Evolutionary conservation across 306 rosid species (phyloP), one percentile per base, ranked within the genome.

Genomic region (Lupinus albus): DNA sequence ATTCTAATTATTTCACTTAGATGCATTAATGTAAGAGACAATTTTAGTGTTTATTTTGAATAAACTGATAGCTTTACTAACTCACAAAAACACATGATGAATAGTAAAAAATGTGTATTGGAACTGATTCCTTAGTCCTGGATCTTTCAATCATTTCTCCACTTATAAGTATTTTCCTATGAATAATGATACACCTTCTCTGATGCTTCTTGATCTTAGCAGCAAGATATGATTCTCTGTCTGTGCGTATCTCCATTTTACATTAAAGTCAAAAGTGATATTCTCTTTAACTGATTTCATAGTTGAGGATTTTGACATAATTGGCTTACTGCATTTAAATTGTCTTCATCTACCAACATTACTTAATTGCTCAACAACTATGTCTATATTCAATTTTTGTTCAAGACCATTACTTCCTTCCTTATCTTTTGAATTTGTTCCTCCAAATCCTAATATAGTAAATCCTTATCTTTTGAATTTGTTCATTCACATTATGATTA

Each of bases 311-410:
- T 36, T 17, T 33, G 46, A 54, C 8, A 2, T 10, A 38, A 5
- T 15, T 4, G 42, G n/a, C n/a, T n/a, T n/a, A n/a, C 20, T 35
- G 76, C 61, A 61, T 18, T 5, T 20, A 1, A 67, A 7, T 12
- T 50, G 20, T 13, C 17, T 0, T 10, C 8, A 5, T 17, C 46
- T 66, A 35, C 67, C 45, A 50, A 20, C 67, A 58, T 68, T 52
- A 61, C 3, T 12, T 10, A n/a, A n/a, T 53, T 18, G 36, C 66
- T 3, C 51, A 16, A 6, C 16, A 4, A 15, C 13, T 3, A 17
- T 33, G 38, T 4, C 42, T 8, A 36, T 36, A 48, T 54, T 67
- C 80, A 61, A 76, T 10, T 50, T 18, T 28, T 11, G 49, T n/a
- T 16, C 39, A 36, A 36, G 42, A 11, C 18, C 44, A 49, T 33